phyloP scores from a whole-genome alignment of 495 filamentous ascomycete genomes.

The Daldinia caldariorum region DNA sequence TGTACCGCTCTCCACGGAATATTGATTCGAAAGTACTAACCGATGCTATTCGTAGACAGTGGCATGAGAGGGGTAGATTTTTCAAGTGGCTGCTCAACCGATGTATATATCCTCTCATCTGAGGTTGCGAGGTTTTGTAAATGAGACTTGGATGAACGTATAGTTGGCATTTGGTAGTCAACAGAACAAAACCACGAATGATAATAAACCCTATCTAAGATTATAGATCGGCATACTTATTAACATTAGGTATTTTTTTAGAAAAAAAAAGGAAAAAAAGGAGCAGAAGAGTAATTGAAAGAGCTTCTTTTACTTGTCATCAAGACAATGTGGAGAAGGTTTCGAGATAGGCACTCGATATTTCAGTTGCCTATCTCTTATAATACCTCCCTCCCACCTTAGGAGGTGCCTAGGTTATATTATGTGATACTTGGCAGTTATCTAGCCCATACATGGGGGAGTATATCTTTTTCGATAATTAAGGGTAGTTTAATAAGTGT shows the following conservation, averaged over 20 bases:
- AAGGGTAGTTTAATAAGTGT: background rate
- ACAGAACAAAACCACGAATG: background rate
- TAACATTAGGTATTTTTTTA: background rate
- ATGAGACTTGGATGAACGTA: background rate
- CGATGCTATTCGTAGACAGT: background rate
- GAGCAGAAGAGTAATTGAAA: background rate
- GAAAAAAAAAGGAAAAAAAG: no score
- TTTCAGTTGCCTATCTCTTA: background rate
- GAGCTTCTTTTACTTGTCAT: background rate
- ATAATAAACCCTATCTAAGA: background rate
- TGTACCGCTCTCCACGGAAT: background rate
- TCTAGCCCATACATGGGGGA: background rate
- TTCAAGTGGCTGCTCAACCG: background rate
- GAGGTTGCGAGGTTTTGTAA: background rate
- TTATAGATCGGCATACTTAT: background rate
- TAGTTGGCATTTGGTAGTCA: background rate
- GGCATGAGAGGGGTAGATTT: background rate
- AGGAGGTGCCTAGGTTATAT: no score
- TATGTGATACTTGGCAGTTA: background rate
- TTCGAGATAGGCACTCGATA: background rate
- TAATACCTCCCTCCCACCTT: no score
- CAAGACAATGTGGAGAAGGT: background rate
- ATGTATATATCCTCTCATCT: background rate
- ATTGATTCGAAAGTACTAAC: background rate
- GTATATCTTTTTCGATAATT: background rate